Evolutionary conservation across 2,329 filamentous ascomycete species (phyloP).

Genomic region (Ceratocystis papillata): DNA sequence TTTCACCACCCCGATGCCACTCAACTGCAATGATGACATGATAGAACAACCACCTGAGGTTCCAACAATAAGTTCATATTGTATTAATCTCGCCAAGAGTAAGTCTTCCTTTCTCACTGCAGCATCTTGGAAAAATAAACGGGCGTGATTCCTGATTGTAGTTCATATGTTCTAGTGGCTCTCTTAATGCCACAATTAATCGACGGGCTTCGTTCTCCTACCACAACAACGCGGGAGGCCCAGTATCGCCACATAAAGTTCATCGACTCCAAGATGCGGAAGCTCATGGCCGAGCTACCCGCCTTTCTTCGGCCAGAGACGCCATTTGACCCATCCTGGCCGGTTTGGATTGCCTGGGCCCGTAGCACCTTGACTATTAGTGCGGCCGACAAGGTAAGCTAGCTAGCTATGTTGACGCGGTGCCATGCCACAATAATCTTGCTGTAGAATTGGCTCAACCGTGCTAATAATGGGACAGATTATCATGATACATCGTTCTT

Average conservation of each 20-base stretch:
- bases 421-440: not conserved
- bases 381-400: constrained; percentile 22
- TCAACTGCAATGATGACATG: constrained; percentile 24
- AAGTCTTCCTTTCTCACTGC: not conserved
- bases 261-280: constrained; percentile 18
- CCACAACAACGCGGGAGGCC: constrained; percentile 17
- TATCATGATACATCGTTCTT: constrained; percentile 24
- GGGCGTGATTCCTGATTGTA: not conserved
- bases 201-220: constrained; percentile 20
- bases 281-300: constrained; percentile 16
- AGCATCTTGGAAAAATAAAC: not conserved
- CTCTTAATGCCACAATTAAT: constrained; percentile 22
- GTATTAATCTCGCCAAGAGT: constrained; percentile 23
- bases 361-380: constrained; percentile 23
- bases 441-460: no score
- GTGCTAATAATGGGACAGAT: constrained; percentile 12
- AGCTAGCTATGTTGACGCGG: not conserved
- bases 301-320: constrained; percentile 16
- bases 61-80: constrained; percentile 24
- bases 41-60: constrained; percentile 16
- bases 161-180: constrained; percentile 15
- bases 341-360: constrained; percentile 22
- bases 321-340: constrained; percentile 18
- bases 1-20: constrained; percentile 23
- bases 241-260: constrained; percentile 19